phyloP scores from a whole-genome alignment of 495 filamentous ascomycete species.

The Annulohypoxylon moriforme region DNA sequence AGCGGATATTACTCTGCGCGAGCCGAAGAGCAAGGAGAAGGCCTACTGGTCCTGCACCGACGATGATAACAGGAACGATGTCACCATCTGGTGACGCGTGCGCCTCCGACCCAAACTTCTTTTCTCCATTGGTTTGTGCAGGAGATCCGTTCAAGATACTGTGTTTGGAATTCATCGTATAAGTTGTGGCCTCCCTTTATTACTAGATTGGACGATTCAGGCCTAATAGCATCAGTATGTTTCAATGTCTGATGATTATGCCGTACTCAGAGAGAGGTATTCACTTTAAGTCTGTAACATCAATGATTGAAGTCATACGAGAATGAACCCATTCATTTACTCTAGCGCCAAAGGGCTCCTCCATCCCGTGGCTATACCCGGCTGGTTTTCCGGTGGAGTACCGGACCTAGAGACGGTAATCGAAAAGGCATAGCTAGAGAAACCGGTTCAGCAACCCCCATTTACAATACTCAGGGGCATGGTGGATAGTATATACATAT shows the following conservation, averaged over 20 bases:
- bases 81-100: neutral
- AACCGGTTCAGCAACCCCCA: neutral
- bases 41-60: constrained; percentile 17
- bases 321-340: neutral
- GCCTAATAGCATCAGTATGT: neutral
- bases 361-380: neutral
- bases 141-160: neutral
- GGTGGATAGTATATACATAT: neutral
- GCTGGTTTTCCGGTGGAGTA: neutral
- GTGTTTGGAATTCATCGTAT: neutral
- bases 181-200: neutral
- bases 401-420: neutral
- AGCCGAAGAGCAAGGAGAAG: constrained; percentile 25
- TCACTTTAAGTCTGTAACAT: constrained; percentile 9
- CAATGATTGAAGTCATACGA: neutral
- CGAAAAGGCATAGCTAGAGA: neutral
- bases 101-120: neutral
- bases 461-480: neutral
- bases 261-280: neutral
- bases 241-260: neutral
- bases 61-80: constrained; percentile 15
- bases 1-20: constrained; percentile 10
- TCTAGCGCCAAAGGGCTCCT: neutral
- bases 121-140: neutral
- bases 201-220: neutral